Conservation (phyloP, 2,329 filamentous ascomycete species). For the Talaromyces rugulosus region DNA sequence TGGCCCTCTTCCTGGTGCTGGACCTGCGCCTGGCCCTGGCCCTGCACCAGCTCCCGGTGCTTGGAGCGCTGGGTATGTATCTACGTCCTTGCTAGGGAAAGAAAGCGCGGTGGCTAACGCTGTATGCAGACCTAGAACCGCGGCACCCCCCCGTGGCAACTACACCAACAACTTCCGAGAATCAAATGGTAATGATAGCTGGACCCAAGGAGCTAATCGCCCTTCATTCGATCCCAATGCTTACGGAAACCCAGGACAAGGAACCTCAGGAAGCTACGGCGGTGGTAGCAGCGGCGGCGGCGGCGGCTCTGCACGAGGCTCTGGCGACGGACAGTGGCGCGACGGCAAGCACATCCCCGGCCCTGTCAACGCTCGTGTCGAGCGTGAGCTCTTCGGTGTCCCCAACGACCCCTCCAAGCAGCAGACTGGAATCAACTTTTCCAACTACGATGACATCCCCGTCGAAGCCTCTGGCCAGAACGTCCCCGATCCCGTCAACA, state of each 20-base stretch:
- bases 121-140: slow-evolving; percentile 19
- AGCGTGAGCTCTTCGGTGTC: slow-evolving; percentile 92
- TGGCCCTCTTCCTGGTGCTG: slow-evolving; percentile 17
- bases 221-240: slow-evolving; percentile 56
- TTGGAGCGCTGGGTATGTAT: slow-evolving; percentile 27
- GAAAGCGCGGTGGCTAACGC: slow-evolving; percentile 5
- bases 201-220: slow-evolving; percentile 35
- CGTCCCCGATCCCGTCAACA: slow-evolving; percentile 84
- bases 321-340: slow-evolving; percentile 92
- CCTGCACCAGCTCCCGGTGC: slow-evolving; percentile 22
- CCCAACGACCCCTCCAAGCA: slow-evolving; percentile 91
- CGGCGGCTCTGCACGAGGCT: slow-evolving; percentile 61
- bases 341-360: slow-evolving; percentile 96
- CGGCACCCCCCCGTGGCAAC: slow-evolving; percentile 37
- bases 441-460: slow-evolving; percentile 99
- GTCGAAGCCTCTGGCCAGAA: slow-evolving; percentile 93
- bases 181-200: slow-evolving; percentile 37
- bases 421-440: slow-evolving; percentile 98
- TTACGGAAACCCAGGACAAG: slow-evolving; percentile 58
- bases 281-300: slow-evolving; percentile 33
- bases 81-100: not conserved
- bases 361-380: slow-evolving; percentile 78
- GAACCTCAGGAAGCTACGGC: slow-evolving; percentile 29
- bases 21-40: not conserved
- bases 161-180: slow-evolving; percentile 54